Base-by-base conservation (phyloP, 2,329 filamentous ascomycete genomes). In the Huntiella abstrusa region DNA sequence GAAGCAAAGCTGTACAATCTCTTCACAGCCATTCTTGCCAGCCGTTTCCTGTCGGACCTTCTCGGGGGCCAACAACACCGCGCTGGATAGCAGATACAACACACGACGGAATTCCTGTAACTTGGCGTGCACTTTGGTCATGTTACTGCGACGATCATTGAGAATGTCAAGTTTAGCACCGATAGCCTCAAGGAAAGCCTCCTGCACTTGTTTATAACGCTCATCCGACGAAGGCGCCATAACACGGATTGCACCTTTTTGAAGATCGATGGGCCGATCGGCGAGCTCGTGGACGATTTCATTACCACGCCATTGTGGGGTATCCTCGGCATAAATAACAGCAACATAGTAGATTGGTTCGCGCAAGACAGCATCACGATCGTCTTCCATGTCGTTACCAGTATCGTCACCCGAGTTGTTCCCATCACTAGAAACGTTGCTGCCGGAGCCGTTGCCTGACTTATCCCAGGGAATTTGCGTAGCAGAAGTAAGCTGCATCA, bases 1-100 rank as follows among this genome's bases (percentile, higher is more conserved):
- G 60, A 96, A 98, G 62, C 88, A 98, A 4, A 86, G 93, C 61
- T 98, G 91, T 52, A 98, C 91, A 28, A 98, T 74, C 57, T 98
- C 91, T 55, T 94, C 86, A 58, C 88, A 94, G 53, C 91, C 81
- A 28, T 28, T 28, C 52, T 88, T 73, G 6, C 80, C 83, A 48
- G 73, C 71, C 1, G 86, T 86, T 61, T 98, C 88, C 54, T 77
- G 78, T 52, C 86, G 75, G 52, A 98, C 91, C 52, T 84, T 85
- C 58, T 93, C 85, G 39, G 98, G 91, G 58, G 86, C 95, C 61
- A 96, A 88, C 85, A 98, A 95, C 62, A 98, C 96, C 5, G 86
- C 85, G 62, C 95, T 96, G 44, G 86, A 94, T 38, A 98, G 70
- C 61, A 93, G 94, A 68, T 92, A 96, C 3, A 88, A 85, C 2